Evolutionary conservation across 768 basidiomycete genomes (phyloP).

Genomic region (Pisolithus microcarpus): DNA sequence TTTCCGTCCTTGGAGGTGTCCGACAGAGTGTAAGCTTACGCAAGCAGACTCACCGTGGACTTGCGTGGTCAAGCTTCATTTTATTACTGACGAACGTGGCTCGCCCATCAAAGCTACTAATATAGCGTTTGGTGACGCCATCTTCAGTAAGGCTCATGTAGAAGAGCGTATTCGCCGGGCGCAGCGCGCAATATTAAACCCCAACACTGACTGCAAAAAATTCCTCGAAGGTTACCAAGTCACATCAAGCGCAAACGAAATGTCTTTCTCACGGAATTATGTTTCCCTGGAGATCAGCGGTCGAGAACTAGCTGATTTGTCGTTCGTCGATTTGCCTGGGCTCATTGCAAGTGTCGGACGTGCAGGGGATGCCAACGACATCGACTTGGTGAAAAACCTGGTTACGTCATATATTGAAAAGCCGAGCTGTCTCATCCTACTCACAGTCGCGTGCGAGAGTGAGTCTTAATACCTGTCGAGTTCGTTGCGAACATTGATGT

Average conservation of each 20-base stretch:
- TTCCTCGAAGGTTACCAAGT: slow-evolving; percentile 13
- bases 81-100: slow-evolving; percentile 33
- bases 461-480: not conserved
- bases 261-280: slow-evolving; percentile 47
- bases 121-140: slow-evolving; percentile 40
- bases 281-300: slow-evolving; percentile 57
- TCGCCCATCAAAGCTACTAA: slow-evolving; percentile 31
- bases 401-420: slow-evolving; percentile 40
- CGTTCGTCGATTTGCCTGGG: slow-evolving; percentile 60
- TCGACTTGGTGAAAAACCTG: slow-evolving; percentile 22
- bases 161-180: slow-evolving; percentile 64
- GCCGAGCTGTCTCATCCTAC: slow-evolving; percentile 60
- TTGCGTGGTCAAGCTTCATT: slow-evolving; percentile 44
- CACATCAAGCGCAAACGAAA: slow-evolving; percentile 7
- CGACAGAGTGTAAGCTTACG: slow-evolving; percentile 50
- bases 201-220: slow-evolving; percentile 19
- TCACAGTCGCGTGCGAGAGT: slow-evolving; percentile 49
- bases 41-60: slow-evolving; percentile 37
- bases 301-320: slow-evolving; percentile 52
- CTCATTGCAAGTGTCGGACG: slow-evolving; percentile 51
- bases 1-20: slow-evolving; percentile 34
- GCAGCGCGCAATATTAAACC: slow-evolving; percentile 60
- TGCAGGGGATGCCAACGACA: slow-evolving; percentile 47
- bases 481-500: slow-evolving; percentile 16
- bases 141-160: slow-evolving; percentile 45